Evolutionary conservation across 257 asterid genomes (phyloP).

Genomic region (Primulina eburnea): DNA sequence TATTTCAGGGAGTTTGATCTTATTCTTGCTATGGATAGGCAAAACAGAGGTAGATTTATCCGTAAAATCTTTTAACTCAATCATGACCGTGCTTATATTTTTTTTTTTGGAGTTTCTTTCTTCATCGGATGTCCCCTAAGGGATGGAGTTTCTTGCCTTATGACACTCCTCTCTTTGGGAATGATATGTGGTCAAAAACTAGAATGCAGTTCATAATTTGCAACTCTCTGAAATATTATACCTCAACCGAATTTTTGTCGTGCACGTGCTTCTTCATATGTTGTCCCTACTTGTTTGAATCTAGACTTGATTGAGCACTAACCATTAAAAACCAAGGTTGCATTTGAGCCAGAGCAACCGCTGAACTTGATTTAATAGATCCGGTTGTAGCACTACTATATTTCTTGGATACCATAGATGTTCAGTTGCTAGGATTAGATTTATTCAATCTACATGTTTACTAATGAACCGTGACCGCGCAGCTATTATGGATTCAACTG

Average conservation of each 20-base stretch:
- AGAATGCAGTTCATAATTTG: not conserved
- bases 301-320: conserved; percentile 32
- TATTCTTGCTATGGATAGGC: conserved; percentile 90
- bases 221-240: not conserved
- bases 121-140: not conserved
- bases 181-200: not conserved
- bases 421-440: not conserved
- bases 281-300: not conserved
- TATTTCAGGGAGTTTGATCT: conserved; percentile 92
- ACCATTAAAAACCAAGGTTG: not conserved
- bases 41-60: conserved; percentile 62
- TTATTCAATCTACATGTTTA: not conserved
- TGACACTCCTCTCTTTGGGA: not conserved
- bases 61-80: not conserved
- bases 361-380: not conserved
- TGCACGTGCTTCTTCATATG: not conserved
- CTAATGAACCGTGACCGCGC: not conserved
- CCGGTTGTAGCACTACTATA: not conserved
- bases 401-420: not conserved
- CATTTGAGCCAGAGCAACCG: not conserved
- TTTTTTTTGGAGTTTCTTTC: conserved; percentile 10
- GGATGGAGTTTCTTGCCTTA: not conserved
- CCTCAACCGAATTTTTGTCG: not conserved
- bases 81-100: not conserved
- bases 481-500: not conserved